These are phyloP conservation scores for Arctium minus DNA, from an alignment of 129 eudicot species.

Conservation along the genomic window DNA sequence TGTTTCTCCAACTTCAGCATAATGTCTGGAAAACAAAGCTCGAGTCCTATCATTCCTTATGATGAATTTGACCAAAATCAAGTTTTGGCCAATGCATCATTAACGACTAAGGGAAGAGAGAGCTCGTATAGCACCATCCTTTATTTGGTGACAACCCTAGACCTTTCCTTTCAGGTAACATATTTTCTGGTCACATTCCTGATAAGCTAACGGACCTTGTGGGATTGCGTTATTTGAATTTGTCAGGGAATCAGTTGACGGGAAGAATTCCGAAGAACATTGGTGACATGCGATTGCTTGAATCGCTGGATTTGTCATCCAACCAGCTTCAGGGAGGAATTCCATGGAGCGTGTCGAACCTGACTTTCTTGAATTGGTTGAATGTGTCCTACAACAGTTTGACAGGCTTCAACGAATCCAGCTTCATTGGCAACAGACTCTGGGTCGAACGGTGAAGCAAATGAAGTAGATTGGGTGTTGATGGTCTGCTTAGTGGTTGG, in stretches of 20 bases:
- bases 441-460: constrained; percentile 13
- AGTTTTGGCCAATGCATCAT: constrained; percentile 14
- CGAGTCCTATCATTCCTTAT: constrained; percentile 9
- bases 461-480: constrained; percentile 18
- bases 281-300: constrained; percentile 32
- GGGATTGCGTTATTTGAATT: constrained; percentile 24
- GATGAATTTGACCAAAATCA: constrained; percentile 10
- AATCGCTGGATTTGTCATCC: constrained; percentile 36
- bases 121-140: constrained; percentile 12
- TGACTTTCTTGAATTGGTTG: constrained; percentile 21
- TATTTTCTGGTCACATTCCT: constrained; percentile 26
- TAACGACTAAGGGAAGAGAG: constrained; percentile 34
- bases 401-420: constrained; percentile 8
- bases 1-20: constrained; percentile 34
- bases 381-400: constrained; percentile 38
- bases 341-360: constrained; percentile 16
- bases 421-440: constrained; percentile 14
- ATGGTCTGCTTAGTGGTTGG: constrained; percentile 24
- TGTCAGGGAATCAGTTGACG: constrained; percentile 29
- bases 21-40: constrained; percentile 5
- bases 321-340: constrained; percentile 23
- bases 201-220: constrained; percentile 11
- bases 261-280: constrained; percentile 33
- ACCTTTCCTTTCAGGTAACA: constrained; percentile 39
- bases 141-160: constrained; percentile 24